Evolutionary conservation across 148 eudicot species (phyloP), one percentile per base, ranked within the genome.

Genomic region (Nepenthes mirabilis): DNA sequence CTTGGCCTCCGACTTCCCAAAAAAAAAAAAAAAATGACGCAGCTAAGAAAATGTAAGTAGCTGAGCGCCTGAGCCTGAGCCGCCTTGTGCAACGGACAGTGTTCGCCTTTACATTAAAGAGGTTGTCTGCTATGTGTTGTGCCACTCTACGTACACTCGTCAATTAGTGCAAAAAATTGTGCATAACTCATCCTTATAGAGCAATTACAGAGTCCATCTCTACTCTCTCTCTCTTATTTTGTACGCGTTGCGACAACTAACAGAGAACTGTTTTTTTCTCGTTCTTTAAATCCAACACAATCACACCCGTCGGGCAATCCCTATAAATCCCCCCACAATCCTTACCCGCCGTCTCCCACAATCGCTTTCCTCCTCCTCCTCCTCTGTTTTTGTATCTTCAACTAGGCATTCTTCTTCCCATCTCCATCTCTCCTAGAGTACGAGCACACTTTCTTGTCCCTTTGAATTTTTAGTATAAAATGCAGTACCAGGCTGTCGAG

Each of bases 201-300:
- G n/a, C 14, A 52, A n/a, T 5, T 23, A 32, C 5, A 56, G 68
- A 64, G 47, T 36, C 57, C 51, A 68, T 62, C 54, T 64, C 58
- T 58, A 34, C 14, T 33, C 34, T 9, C 37, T 32, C 55, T n/a
- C 32, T 32, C 23, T 23, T 48, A 11, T 9, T 52, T 52, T 33
- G 78, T 79, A 76, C 69, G 80, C 84, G 34, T 71, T 66, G 70
- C 73, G 81, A 76, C 79, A 76, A 67, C 72, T 70, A 49, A 37
- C 71, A 70, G 80, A 80, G 45, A 40, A 40, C 45, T 3, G 45
- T 40, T 40, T 8, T 4, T 40, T 40, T 40, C 4, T 8, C 45
- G 6, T 40, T 40, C 4, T 40, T 8, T 8, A 40, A 40, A 40
- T 4, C 45, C 45, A 4, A 4, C 45, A 3, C 55, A 14, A 7